Conservation (phyloP, 2,329 filamentous ascomycete genomes). For the Lecanicillium sp. region DNA sequence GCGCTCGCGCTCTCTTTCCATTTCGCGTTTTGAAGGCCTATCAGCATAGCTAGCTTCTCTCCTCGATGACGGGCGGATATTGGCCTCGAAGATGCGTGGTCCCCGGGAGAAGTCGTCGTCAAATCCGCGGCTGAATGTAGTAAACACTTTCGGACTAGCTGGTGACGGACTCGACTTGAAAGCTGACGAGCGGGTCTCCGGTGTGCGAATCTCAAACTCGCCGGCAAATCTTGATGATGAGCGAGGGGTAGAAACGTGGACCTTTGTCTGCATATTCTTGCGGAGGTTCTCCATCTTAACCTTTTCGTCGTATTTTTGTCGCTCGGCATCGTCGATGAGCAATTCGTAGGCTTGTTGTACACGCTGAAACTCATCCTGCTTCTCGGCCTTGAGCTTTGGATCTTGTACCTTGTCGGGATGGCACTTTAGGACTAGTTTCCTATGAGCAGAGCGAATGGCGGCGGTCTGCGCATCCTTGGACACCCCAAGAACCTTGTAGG, state of each 20-base stretch:
- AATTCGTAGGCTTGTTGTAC: slow-evolving; percentile 92
- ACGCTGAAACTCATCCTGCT: slow-evolving; percentile 81
- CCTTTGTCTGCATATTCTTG: slow-evolving; percentile 39
- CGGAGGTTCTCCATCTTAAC: slow-evolving; percentile 58
- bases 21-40: slow-evolving; percentile 34
- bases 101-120: slow-evolving; percentile 36
- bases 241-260: slow-evolving; percentile 35
- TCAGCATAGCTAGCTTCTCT: slow-evolving; percentile 41
- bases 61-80: slow-evolving; percentile 25
- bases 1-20: slow-evolving; percentile 29
- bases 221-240: slow-evolving; percentile 24
- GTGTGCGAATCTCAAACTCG: slow-evolving; percentile 40
- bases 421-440: slow-evolving; percentile 79
- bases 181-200: slow-evolving; percentile 36
- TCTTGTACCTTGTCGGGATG: slow-evolving; percentile 90
- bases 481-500: slow-evolving; percentile 71
- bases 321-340: slow-evolving; percentile 66
- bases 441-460: slow-evolving; percentile 71
- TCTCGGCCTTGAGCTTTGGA: slow-evolving; percentile 63
- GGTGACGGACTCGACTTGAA: slow-evolving; percentile 29
- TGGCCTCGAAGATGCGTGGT: slow-evolving; percentile 34
- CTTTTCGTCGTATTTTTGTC: slow-evolving; percentile 70
- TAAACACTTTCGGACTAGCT: slow-evolving; percentile 25
- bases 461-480: slow-evolving; percentile 59
- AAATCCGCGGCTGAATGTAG: slow-evolving; percentile 24